Base-by-base conservation (phyloP, 2,329 filamentous ascomycete genomes). In the Botrytis byssoidea region DNA sequence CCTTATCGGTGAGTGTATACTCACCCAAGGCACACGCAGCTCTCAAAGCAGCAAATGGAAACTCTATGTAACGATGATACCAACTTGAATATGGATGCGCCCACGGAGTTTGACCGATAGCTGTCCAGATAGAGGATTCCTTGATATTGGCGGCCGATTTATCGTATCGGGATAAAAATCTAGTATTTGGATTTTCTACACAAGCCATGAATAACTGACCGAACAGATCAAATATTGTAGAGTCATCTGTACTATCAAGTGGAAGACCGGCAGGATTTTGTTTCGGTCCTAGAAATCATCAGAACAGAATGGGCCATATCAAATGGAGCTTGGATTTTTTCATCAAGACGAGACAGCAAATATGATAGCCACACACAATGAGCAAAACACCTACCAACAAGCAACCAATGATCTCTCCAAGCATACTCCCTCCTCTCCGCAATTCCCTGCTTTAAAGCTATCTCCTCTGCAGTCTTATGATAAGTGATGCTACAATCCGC, bases 71-170 rank as follows among this genome's bases (percentile, higher is more conserved):
- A 67, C 85, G 81, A 74, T 86, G 85, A 69, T 86, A 86, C 85
- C 84, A 86, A 1, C 80, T 83, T 0, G 84, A 84, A 76, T 83
- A 83, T 6, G 81, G 79, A 1, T 82, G 82, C 0, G 83, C 83
- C 85, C 85, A 86, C 0, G 84, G 84, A 5, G 84, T 82, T 77
- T 86, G 85, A 7, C 85, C 85, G 48, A 86, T 85, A 0, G 79
- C 78, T 6, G 84, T 81, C 84, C 85, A 87, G 4, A 86, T 77
- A 55, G 81, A 75, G 0, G 83, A 83, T 70, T 86, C 85, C 74
- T 85, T 85, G 68, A 86, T 85, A 74, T 85, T 86, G 5, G 84
- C 85, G 0, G 85, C 85, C 3, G 84, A 85, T 76, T 86, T 86
- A 74, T 86, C 85, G 68, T 82, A 86, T 1, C 85, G 82, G 44